Evolutionary conservation across 192 early-diverging fungal species (phyloP), one percentile per base, ranked within the genome.

Genomic region (Linnemannia hyalina): DNA sequence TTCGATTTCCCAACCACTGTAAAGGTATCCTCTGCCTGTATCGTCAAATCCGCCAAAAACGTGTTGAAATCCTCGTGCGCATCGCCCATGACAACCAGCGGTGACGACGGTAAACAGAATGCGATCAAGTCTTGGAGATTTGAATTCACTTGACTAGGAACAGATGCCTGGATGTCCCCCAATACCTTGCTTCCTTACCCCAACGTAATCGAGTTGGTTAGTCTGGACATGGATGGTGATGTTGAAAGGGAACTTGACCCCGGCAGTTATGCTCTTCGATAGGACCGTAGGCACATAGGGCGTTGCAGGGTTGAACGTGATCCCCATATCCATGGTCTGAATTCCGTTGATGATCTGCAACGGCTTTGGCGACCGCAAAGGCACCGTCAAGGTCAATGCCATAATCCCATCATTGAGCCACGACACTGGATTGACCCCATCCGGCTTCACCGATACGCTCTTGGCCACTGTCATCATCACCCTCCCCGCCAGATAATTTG

Each of bases 211-310:
- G 88, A 84, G 68, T 91, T 88, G 29, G 82, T 68, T 29, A 91
- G 83, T 44, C 44, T 81, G 82, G 72, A 91, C 88, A 9, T 83
- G 85, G 41, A 93, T 71, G 44, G 89, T 75, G 68, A 93, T 92
- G 71, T 89, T 89, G 68, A 93, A 93, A 1, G 93, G 93, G 44
- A 93, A 89, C 38, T 83, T 74, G 80, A 90, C 89, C 6, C 76
- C 76, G 4, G 90, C 91, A 15, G 68, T 68, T 18, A 93, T 85
- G 38, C 65, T 60, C 44, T 81, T 70, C 40, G 90, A 87, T 26
- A 63, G 32, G 6, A 85, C 77, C 16, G 75, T 55, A 36, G 91
- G 92, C 47, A 75, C 29, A 63, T 92, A 93, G 20, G 90, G 81
- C 55, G 54, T 78, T 0, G 68, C 36, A 9, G 73, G 35, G 47